Percentiles rank a stretch among this genome's conserved stretches.
Conservation (phyloP, 768 basidiomycete species). For the Amanita fuliginea region DNA sequence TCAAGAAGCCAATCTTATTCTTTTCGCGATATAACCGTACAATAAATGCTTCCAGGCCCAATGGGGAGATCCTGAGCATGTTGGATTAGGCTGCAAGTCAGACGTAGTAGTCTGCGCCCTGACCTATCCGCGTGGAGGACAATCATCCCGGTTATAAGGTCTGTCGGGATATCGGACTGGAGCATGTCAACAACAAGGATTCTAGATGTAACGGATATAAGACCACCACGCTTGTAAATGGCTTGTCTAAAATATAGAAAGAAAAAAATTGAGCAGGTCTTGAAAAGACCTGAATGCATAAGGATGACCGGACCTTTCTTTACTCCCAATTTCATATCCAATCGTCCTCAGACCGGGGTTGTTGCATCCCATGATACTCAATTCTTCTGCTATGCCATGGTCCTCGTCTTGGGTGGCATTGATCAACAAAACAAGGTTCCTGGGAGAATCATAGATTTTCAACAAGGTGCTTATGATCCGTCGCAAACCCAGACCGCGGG, state of each 20-base stretch:
- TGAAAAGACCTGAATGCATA: not conserved
- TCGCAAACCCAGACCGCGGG: conserved; percentile 84
- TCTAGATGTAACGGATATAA: conserved; percentile 86
- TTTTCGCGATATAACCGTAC: conserved; percentile 83
- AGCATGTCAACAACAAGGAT: conserved; percentile 96
- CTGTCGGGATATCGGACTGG: conserved; percentile 71
- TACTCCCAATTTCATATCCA: conserved; percentile 66
- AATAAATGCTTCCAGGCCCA: conserved; percentile 87
- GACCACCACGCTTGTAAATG: conserved; percentile 79
- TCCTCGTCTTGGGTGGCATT: conserved; percentile 84
- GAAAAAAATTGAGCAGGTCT: not conserved
- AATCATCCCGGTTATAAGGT: conserved; percentile 81
- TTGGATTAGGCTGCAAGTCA: not conserved
- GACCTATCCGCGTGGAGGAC: conserved; percentile 89
- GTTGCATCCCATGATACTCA: conserved; percentile 85
- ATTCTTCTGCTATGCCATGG: conserved; percentile 81
- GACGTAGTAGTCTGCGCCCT: conserved; percentile 10
- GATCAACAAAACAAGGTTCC: conserved; percentile 76
- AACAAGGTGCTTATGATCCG: conserved; percentile 76
- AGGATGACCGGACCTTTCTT: conserved; percentile 57
- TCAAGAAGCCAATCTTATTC: conserved; percentile 85
- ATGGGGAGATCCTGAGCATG: conserved; percentile 58
- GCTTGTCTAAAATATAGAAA: conserved; percentile 45
- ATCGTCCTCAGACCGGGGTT: conserved; percentile 78
- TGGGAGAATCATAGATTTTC: conserved; percentile 85